phyloP scores from a whole-genome alignment of 352 stramenopile species.

The Globisporangium takayamanum region DNA sequence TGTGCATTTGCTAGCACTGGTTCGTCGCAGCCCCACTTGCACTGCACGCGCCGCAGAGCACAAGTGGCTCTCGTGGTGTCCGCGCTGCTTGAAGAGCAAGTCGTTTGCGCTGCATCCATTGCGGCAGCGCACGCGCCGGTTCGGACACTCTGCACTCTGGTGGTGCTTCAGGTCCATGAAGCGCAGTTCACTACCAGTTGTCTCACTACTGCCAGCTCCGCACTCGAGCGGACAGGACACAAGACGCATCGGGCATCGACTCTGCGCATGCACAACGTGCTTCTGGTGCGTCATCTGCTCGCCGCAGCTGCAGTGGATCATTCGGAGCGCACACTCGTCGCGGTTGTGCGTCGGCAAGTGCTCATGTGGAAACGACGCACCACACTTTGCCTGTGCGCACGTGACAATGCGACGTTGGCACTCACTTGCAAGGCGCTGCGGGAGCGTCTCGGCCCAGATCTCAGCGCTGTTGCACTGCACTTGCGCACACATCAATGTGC shows the following conservation, averaged over 20 bases:
- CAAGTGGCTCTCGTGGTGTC: constrained; percentile 31
- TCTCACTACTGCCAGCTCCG: neutral
- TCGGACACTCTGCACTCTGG: constrained; percentile 30
- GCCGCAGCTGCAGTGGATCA: constrained; percentile 43
- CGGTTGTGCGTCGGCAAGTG: constrained; percentile 23
- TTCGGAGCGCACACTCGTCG: constrained; percentile 39
- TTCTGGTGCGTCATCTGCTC: constrained; percentile 53
- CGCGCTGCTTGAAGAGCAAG: constrained; percentile 34
- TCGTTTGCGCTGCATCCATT: constrained; percentile 48
- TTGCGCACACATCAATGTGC: constrained; percentile 42
- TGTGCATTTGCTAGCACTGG: constrained; percentile 34
- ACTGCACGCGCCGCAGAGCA: constrained; percentile 53
- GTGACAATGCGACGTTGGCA: constrained; percentile 34
- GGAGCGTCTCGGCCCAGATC: constrained; percentile 48
- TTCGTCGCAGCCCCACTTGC: constrained; percentile 55
- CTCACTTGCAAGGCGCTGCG: constrained; percentile 22
- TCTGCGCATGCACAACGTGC: constrained; percentile 33
- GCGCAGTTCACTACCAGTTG: constrained; percentile 9
- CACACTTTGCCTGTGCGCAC: constrained; percentile 52
- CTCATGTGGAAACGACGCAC: constrained; percentile 13
- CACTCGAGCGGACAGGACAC: constrained; percentile 52
- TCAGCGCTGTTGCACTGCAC: constrained; percentile 16
- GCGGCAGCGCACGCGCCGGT: constrained; percentile 56
- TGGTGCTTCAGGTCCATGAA: constrained; percentile 45
- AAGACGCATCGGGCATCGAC: constrained; percentile 36